Evolutionary conservation across 352 stramenopile species (phyloP), one percentile per base, ranked within the genome.

Genomic region (Globisporangium heterothallicum): DNA sequence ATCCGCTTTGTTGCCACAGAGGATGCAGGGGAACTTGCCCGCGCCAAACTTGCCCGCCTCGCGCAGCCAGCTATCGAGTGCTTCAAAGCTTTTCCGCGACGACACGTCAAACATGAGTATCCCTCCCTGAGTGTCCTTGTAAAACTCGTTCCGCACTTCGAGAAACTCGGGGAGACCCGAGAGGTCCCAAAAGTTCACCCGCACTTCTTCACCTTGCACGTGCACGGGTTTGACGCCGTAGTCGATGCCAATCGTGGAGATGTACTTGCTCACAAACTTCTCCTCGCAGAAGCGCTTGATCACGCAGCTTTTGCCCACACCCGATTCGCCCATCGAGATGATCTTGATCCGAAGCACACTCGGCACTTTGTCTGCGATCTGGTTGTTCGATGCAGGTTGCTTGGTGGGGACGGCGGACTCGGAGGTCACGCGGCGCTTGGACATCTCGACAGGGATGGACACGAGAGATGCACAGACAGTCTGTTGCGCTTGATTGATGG

Each of bases 91-190:
- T 38, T 75, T 70, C 42, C 77, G 68, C 0, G 67, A 80, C 7
- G 64, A 69, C n/a, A 94, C 68, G 49, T 96, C 85, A 58, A 88
- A 94, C 61, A 85, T 79, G 35, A 92, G 67, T 25, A 89, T 63
- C 0, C 63, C 79, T 44, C 78, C 78, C 59, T 92, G 70, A 2
- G 90, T 94, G 70, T 98, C 91, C 58, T 97, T 97, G 75, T 98
- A 98, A 58, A 98, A 98, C 72, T 98, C 94, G 62, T 98, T 98
- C 25, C 94, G 75, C 24, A 98, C 92, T 49, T 98, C 92, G 56
- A 96, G 81, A 63, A 97, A 98, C 50, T 97, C 92, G n/a, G 78
- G 68, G 56, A 92, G 71, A 0, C 93, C 94, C 19, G 74, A 95
- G 14, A 98, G 70, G 46, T 98, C 92, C 90, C 92, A 98, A 57